Conservation (phyloP, 148 eudicot species). For the Nyssa sinensis region DNA sequence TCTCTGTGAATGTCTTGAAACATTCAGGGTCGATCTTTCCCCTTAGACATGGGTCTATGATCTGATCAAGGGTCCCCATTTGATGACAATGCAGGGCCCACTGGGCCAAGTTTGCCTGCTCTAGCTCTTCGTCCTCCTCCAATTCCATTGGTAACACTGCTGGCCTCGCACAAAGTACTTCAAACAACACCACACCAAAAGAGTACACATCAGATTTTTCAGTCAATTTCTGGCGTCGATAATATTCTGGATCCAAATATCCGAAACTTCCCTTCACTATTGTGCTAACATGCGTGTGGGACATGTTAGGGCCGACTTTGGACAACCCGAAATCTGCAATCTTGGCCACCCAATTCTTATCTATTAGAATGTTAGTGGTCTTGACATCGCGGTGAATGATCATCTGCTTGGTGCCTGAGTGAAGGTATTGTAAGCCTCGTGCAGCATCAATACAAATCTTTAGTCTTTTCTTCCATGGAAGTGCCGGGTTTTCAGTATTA, state of each 20-base stretch:
- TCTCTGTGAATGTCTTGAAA: not conserved
- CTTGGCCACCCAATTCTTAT: not conserved
- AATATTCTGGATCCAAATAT: too few species aligned
- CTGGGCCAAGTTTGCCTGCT: not conserved
- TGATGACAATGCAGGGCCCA: constrained; percentile 1
- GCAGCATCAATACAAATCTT: not conserved
- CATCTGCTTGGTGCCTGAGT: not conserved
- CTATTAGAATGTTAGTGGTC: not conserved
- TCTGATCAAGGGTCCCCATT: not conserved
- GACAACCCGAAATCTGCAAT: constrained; percentile 1
- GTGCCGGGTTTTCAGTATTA: not conserved
- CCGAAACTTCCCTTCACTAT: too few species aligned
- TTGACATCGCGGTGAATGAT: constrained; percentile 5
- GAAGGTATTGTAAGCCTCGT: constrained; percentile 3
- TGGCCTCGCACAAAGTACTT: not conserved
- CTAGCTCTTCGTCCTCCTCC: not conserved
- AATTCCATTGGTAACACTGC: not conserved
- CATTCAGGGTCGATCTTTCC: constrained; percentile 1
- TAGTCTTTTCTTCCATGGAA: constrained; percentile 3
- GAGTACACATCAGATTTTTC: too few species aligned
- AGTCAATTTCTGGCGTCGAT: too few species aligned
- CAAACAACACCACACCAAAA: not conserved
- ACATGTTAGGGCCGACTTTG: not conserved
- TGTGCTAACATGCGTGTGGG: not conserved
- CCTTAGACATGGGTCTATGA: not conserved